phyloP scores from a whole-genome alignment of 306 rosid species.

The Arachis hypogaea region DNA sequence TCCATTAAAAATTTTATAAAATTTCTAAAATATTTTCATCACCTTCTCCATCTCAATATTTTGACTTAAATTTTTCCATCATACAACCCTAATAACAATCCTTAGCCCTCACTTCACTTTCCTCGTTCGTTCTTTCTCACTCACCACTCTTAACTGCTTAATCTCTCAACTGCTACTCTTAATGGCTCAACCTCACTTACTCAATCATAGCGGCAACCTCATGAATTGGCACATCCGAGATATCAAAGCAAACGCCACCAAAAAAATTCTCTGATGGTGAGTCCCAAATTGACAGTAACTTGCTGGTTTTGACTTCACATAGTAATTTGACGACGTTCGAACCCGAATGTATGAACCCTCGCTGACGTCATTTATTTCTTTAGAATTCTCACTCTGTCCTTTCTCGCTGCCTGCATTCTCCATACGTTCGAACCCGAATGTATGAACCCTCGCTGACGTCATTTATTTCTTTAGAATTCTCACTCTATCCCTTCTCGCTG shows the following conservation, averaged over 20 bases:
- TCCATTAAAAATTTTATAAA: no score
- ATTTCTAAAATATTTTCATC: no score
- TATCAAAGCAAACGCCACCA: constrained; percentile 79
- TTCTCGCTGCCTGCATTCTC: constrained; percentile 65
- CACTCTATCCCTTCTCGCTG: constrained; percentile 58
- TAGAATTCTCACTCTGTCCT: constrained; percentile 62
- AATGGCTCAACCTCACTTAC: no score
- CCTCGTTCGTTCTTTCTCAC: no score
- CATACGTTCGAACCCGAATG: constrained; percentile 58
- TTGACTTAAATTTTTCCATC: no score
- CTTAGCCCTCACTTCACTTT: no score
- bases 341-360: constrained; percentile 66
- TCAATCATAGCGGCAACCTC: constrained; percentile 2
- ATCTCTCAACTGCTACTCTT: no score
- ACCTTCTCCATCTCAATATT: no score
- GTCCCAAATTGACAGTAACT: constrained; percentile 67
- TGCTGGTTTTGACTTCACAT: constrained; percentile 55
- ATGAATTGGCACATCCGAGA: constrained; percentile 52
- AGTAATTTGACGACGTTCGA: constrained; percentile 47
- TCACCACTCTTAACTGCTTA: no score
- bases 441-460: constrained; percentile 49
- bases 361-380: constrained; percentile 44
- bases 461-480: constrained; percentile 54
- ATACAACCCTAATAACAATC: no score
- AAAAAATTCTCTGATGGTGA: constrained; percentile 58